Evolutionary conservation across 352 stramenopile genomes (phyloP), one percentile per base, ranked within the genome.

Genomic region (Phytophthora hybrid): DNA sequence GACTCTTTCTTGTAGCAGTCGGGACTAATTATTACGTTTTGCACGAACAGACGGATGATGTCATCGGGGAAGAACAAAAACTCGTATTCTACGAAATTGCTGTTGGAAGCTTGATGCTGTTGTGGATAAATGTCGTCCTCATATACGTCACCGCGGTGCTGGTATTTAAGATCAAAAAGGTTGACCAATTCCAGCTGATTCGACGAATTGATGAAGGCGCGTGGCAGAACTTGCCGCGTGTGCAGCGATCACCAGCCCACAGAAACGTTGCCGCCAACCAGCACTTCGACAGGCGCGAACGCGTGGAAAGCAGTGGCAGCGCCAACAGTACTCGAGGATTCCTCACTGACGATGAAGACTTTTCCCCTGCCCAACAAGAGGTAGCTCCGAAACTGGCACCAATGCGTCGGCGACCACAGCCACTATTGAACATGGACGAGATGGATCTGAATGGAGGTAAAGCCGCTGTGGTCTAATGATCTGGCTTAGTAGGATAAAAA

Each of bases 111-210:
- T 75, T 83, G 32, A 83, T 95, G 80, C 84, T 97, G 4, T 67
- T 95, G 65, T 95, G 88, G 88, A 94, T 97, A 61, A 97, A 97
- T 64, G 85, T 96, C 37, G 76, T 94, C 72, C 92, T 96, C 62
- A 96, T 96, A 66, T 96, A 96, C 78, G 78, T 94, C 57, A 93
- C 86, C 29, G 90, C 90, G 26, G 88, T 95, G 19, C 53, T 94
- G n/a, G 87, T 97, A 14, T 97, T 97, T 73, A 97, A 97, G 69
- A 89, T 95, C 61, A 97, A 97, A 70, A 85, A 93, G 46, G 88
- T 96, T 0, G 89, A 89, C 58, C 87, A 93, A 58, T 96, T 96
- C 63, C 88, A 95, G 66, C 74, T 96, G 18, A 93, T 96, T 57
- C 88, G 89, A 16, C 82, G 78, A 14, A 79, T 94, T 32, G 89